phyloP scores from a whole-genome alignment of 768 basidiomycete genomes.

The Postia placenta region DNA sequence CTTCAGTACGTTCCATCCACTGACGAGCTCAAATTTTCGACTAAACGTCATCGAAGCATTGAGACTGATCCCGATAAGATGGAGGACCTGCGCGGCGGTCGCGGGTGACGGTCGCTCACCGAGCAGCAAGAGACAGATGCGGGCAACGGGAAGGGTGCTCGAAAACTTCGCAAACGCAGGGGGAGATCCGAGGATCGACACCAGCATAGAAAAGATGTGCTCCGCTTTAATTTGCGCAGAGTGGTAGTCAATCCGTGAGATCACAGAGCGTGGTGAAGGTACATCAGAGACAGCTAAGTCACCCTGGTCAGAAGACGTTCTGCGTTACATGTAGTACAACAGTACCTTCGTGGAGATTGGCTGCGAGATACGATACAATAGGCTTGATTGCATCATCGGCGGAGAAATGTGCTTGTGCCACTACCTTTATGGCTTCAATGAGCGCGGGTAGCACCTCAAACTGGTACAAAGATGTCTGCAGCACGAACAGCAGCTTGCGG shows the following conservation, averaged over 20 bases:
- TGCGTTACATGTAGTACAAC: too few relatives aligned
- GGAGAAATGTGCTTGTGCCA: constrained; percentile 61
- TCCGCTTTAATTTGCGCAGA: constrained; percentile 56
- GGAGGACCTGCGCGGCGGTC: constrained; percentile 54
- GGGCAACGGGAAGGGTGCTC: constrained; percentile 66
- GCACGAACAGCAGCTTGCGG: constrained; percentile 70
- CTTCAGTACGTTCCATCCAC: constrained; percentile 77
- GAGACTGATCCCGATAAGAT: constrained; percentile 52
- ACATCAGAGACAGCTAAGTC: constrained; percentile 7
- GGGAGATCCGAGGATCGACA: constrained; percentile 53
- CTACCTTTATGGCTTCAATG: constrained; percentile 53
- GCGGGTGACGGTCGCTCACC: constrained; percentile 63
- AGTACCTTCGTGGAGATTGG: constrained; percentile 60
- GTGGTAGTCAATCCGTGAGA: constrained; percentile 47
- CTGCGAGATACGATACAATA: constrained; percentile 77
- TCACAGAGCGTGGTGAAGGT: constrained; percentile 49
- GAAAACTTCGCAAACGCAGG: constrained; percentile 58
- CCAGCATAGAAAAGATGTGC: constrained; percentile 58
- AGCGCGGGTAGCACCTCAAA: constrained; percentile 43
- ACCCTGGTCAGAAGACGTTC: neutral
- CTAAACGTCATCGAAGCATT: constrained; percentile 55
- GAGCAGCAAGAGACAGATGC: constrained; percentile 74
- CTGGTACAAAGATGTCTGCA: constrained; percentile 76
- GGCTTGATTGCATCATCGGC: constrained; percentile 80
- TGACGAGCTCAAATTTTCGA: constrained; percentile 78